Base-by-base conservation (phyloP, 768 basidiomycete genomes). In the Hericium rajendrae region DNA sequence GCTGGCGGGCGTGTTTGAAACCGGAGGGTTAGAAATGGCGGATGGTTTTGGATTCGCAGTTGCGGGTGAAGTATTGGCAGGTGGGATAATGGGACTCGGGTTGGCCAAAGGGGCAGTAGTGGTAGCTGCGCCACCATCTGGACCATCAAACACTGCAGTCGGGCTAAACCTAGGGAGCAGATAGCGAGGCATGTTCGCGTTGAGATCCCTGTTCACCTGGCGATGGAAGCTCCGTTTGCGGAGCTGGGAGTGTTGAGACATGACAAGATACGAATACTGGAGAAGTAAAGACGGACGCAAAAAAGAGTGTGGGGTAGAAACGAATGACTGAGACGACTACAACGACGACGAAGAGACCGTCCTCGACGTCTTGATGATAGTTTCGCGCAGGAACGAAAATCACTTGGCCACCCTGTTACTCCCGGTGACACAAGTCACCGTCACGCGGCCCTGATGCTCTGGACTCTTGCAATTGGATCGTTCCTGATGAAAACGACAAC, bases 251-350 rank as follows among this genome's bases (percentile, higher is more conserved):
- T 49, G 6, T 37, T 56, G 51, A 11, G 40, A 48, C 60, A 61
- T 61, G 13, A n/a, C 32, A 32, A 32, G 32, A 32, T 32, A 32
- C 32, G 32, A 32, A 40, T 24, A 48, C 20, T 37, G 6, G 5
- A 26, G 41, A 37, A 28, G 6, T 48, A 54, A 41, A n/a, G 41
- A 58, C 18, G 13, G 54, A 22, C 40, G n/a, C 15, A 16, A 37
- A 2, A 60, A 60, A 11, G 57, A 60, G 22, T 9, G 57, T 58
- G 57, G 26, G 13, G 2, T 22, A 54, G 11, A 37, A 57, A 28
- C 6, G 50, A 54, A 15, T 26, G 38, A 28, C 48, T 20, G 32
- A 10, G 32, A 32, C 32, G 32, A 8, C 32, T 32, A 8, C 32
- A 32, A 32, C 32, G 32, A 32, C 32, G 9, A 32, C 32, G 32